These are phyloP conservation scores for Camelina sativa DNA, from an alignment of 345 rosid genomes.

Conservation along the genomic window DNA sequence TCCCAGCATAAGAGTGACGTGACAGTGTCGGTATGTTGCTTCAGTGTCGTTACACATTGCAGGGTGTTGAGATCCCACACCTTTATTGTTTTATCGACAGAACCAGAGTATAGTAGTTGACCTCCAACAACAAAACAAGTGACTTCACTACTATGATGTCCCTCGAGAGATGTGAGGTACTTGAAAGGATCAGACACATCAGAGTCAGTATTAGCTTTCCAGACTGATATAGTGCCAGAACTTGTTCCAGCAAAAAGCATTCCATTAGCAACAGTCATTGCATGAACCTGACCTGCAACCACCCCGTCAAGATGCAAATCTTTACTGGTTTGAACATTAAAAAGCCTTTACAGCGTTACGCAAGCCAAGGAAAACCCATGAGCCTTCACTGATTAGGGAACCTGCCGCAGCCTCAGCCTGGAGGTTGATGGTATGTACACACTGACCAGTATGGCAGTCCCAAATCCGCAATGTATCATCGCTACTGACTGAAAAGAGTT, in stretches of 20 bases:
- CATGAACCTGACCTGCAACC: conserved; percentile 56
- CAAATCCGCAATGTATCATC: conserved; percentile 56
- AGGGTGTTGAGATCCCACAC: too few relatives aligned
- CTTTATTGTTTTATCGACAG: too few relatives aligned
- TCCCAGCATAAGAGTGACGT: too few relatives aligned
- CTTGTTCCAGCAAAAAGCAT: conserved; percentile 45
- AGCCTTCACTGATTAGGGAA: conserved; percentile 55
- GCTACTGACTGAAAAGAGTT: conserved; percentile 60
- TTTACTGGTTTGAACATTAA: conserved; percentile 49
- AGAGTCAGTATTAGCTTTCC: conserved; percentile 47
- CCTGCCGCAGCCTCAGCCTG: conserved; percentile 49
- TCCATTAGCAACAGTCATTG: conserved; percentile 43
- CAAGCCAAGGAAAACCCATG: conserved; percentile 70
- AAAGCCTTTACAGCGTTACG: conserved; percentile 61
- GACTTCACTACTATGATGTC: conserved; percentile 48
- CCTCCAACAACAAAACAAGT: conserved; percentile 48
- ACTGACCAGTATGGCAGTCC: conserved; percentile 31
- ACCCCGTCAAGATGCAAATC: conserved; percentile 48
- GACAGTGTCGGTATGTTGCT: too few relatives aligned
- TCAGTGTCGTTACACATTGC: too few relatives aligned
- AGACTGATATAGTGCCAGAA: conserved; percentile 56
- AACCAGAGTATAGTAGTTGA: conserved; percentile 44
- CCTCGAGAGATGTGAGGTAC: conserved; percentile 42
- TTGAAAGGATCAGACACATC: conserved; percentile 49
- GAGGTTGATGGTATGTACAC: conserved; percentile 43